Base-by-base conservation (phyloP, 331 rosid genomes). In the Saraca asoca region DNA sequence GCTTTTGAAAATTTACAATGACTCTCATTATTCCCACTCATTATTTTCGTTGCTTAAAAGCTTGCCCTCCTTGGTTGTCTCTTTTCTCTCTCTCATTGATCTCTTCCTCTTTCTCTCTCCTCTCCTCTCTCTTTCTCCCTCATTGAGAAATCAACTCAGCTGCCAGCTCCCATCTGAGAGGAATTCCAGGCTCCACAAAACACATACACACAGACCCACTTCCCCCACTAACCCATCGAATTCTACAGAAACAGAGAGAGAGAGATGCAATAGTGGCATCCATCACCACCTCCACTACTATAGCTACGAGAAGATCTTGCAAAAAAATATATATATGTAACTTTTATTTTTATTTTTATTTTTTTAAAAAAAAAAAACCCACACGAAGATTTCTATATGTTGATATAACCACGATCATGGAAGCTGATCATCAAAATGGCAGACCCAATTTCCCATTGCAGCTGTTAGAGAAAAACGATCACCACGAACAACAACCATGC, bases 21-120 rank as follows among this genome's bases (percentile, higher is more conserved):
- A 79, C 13, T 63, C 80, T 66, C 78, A 83, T 85, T 79, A 78
- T 88, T 90, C 80, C 83, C 87, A 86, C 95, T 88, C 89, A 90
- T 88, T 81, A 84, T 84, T 84, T 81, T 88, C 88, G 95, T 94
- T 88, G 95, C 96, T 90, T 85, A 90, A 94, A n/a, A 94, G 97
- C 95, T 85, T 82, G 94, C 76, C 79, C 76, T 87, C 88, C 80
- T 77, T 83, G 77, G 86, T 78, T 84, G 78, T 85, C 86, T 76
- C 79, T 75, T 87, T 70, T 79, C 87, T 74, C 33, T 45, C 61
- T 65, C 75, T 67, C 31, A 24, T 24, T 24, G 31, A 24, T 74
- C 33, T 66, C 75, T 45, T 55, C 61, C 75, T 67, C 70, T 83
- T 61, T 29, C 74, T 50, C 69, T 43, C 62, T 74, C 78, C 65